phyloP scores from a whole-genome alignment of 192 early-diverging fungal species.

The Umbelopsis ramanniana region DNA sequence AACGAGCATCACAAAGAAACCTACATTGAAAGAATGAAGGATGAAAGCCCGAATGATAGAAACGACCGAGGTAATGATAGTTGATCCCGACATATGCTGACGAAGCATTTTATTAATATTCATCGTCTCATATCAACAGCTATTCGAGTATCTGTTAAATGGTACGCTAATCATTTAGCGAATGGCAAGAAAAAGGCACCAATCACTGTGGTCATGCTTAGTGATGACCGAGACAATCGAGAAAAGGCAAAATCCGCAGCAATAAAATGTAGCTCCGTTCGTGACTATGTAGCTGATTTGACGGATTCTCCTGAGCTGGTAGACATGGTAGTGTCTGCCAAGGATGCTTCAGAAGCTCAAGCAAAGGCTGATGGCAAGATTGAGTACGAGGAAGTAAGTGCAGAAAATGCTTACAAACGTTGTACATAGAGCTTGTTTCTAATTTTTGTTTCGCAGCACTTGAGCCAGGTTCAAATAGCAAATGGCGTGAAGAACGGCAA shows the following conservation, averaged over 20 bases:
- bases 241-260: constrained; percentile 66
- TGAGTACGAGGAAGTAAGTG: constrained; percentile 64
- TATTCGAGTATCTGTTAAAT: constrained; percentile 83
- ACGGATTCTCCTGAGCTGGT: constrained; percentile 84
- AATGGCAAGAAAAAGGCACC: constrained; percentile 25
- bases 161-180: constrained; percentile 82
- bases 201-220: constrained; percentile 73
- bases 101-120: not conserved
- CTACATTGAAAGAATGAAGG: constrained; percentile 78
- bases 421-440: not conserved
- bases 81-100: not conserved
- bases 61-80: constrained; percentile 78
- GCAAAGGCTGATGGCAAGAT: constrained; percentile 61
- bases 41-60: constrained; percentile 92
- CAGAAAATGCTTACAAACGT: not conserved
- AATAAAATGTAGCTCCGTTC: constrained; percentile 72
- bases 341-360: constrained; percentile 39
- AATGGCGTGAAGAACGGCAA: constrained; percentile 84
- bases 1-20: constrained; percentile 96
- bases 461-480: constrained; percentile 75
- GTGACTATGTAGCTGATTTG: constrained; percentile 76
- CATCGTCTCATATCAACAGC: constrained; percentile 50
- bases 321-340: constrained; percentile 81
- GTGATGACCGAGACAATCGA: constrained; percentile 91
- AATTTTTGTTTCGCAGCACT: constrained; percentile 55